These are phyloP conservation scores for Xerocomellus chrysenteron DNA, from an alignment of 768 basidiomycete species.

Conservation along the genomic window DNA sequence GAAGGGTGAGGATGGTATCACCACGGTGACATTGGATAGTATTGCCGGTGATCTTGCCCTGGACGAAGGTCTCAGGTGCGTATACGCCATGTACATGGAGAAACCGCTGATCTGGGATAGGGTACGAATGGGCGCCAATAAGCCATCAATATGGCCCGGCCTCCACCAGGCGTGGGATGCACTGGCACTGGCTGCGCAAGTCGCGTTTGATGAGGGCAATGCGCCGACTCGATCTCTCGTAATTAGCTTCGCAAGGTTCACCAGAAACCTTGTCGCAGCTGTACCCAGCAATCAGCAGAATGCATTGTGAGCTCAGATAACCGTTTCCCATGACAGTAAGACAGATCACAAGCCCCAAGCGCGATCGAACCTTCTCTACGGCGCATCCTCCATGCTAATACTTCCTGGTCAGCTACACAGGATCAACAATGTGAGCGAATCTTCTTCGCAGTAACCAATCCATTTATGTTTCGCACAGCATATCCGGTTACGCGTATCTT, in stretches of 20 bases:
- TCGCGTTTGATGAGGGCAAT: slow-evolving; percentile 35
- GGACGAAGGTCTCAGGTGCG: slow-evolving; percentile 38
- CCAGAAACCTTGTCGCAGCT: slow-evolving; percentile 81
- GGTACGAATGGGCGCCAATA: slow-evolving; percentile 33
- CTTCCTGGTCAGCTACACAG: slow-evolving; percentile 71
- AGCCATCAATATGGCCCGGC: slow-evolving; percentile 53
- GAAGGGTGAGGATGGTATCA: slow-evolving; percentile 18
- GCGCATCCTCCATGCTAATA: slow-evolving; percentile 65
- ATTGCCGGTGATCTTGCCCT: slow-evolving; percentile 52
- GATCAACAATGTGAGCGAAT: slow-evolving; percentile 52
- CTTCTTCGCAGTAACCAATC: neutral
- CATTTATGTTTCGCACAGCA: slow-evolving; percentile 40
- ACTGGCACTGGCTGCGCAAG: slow-evolving; percentile 28
- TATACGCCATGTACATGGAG: neutral
- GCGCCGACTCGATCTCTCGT: slow-evolving; percentile 41
- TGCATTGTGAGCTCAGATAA: slow-evolving; percentile 60
- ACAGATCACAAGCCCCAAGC: slow-evolving; percentile 38
- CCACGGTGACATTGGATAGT: slow-evolving; percentile 41
- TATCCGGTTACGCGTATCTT: slow-evolving; percentile 62
- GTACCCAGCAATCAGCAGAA: slow-evolving; percentile 66
- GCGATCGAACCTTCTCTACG: slow-evolving; percentile 71
- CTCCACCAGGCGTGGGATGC: slow-evolving; percentile 55
- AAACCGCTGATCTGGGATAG: slow-evolving; percentile 24
- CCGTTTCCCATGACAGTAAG: neutral
- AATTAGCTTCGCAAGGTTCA: slow-evolving; percentile 67